Base-by-base conservation (phyloP, 306 rosid genomes). In the Purshia tridentata region DNA sequence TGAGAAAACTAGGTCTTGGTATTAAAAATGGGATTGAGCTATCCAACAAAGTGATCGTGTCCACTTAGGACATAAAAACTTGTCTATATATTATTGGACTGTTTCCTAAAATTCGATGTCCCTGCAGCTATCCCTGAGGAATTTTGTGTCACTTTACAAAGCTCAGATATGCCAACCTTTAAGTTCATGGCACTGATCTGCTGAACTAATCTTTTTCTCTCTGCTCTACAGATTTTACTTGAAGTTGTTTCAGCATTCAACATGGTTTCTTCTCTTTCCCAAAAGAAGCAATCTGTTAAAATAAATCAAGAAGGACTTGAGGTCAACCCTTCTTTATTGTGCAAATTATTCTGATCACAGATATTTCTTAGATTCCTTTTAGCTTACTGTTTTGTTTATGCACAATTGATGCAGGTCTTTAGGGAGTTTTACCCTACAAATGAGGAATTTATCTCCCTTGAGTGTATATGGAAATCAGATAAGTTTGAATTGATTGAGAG, bases 171-270 rank as follows among this genome's bases (percentile, higher is more conserved):
- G 37, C 15, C 46, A 37, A 58, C 10, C 22, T 62, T 46, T 5
- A 19, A 67, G 14, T 56, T 35, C 29, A 6, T 40, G 56, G 14
- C 35, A 14, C 6, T 47, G 48, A 66, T n/a, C 62, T 29, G 45
- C 65, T 72, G 59, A 72, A 58, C 66, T 45, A 35, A 39, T 72
- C 18, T 69, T 65, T 67, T 53, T 45, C 40, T 65, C 63, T 54
- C 37, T 39, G 12, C 65, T 74, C 67, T 44, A 58, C 90, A 93
- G 98, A 89, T 89, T 72, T 76, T 93, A 45, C 91, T 89, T 54
- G 89, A 93, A 80, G 82, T 86, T 72, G 92, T 88, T 80, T 81
- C 87, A 6, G 77, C 88, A 77, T 91, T 86, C 90, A 91, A 93
- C 77, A 82, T 58, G 81, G 96, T 89, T 79, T 86, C 97, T 62